A percentile compares a stretch with the other conserved stretches of the same genome.
These are phyloP conservation scores for Dioscorea cayenensis DNA, from an alignment of 116 monocot genomes.

Conservation along the genomic window DNA sequence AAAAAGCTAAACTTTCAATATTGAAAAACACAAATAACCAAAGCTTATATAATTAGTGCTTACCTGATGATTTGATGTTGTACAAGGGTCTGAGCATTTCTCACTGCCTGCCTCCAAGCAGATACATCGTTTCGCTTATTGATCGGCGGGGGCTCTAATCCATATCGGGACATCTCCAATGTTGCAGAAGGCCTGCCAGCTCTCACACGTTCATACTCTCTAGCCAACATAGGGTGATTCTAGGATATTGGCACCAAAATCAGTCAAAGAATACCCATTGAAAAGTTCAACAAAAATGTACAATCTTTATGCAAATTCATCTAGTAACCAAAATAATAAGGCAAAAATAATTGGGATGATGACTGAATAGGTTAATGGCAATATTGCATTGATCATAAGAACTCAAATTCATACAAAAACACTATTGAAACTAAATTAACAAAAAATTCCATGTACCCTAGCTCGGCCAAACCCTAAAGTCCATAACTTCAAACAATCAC, in stretches of 20 bases:
- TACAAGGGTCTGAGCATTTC: slow-evolving; percentile 76
- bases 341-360: no score
- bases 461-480: no score
- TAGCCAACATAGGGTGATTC: slow-evolving; percentile 96
- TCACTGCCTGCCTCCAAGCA: slow-evolving; percentile 77
- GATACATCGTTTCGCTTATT: slow-evolving; percentile 85
- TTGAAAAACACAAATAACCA: neutral
- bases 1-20: neutral
- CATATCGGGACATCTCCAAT: slow-evolving; percentile 86
- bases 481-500: no score
- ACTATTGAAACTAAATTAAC: no score
- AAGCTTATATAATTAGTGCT: neutral
- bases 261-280: slow-evolving; percentile 1
- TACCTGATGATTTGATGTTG: slow-evolving; percentile 91
- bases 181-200: slow-evolving; percentile 87
- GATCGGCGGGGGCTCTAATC: slow-evolving; percentile 60
- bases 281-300: neutral
- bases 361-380: no score
- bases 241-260: slow-evolving; percentile 17
- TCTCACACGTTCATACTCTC: slow-evolving; percentile 90
- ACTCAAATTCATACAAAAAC: neutral
- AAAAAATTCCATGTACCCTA: no score
- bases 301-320: no score
- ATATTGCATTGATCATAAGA: no score
- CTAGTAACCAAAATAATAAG: no score